Conservation (phyloP, 345 rosid genomes). For the Boechera retrofracta region DNA sequence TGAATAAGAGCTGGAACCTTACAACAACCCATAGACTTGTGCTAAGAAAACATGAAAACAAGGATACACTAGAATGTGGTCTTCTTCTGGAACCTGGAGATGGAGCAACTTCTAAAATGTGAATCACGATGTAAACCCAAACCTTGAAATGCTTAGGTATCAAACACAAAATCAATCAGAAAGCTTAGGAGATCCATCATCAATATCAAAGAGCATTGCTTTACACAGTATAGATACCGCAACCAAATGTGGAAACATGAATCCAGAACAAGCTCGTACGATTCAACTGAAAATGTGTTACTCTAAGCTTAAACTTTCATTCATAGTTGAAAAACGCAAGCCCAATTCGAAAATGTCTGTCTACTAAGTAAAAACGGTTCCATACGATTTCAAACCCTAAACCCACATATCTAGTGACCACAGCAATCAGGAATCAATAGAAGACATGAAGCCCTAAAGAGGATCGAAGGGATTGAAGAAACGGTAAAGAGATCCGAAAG, state of each 20-base stretch:
- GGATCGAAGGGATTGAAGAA: background rate
- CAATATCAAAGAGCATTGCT: background rate
- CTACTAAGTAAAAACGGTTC: background rate
- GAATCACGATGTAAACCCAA: background rate
- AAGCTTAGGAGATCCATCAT: slow-evolving; percentile 10
- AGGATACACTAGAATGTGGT: slow-evolving; percentile 5
- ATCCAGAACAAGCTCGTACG: no score
- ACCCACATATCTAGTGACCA: slow-evolving; percentile 1
- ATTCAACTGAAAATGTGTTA: no score
- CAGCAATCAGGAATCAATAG: background rate
- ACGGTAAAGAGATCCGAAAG: background rate
- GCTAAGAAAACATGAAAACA: slow-evolving; percentile 22
- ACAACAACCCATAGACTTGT: slow-evolving; percentile 43
- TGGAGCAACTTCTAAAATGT: slow-evolving; percentile 12
- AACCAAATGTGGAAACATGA: no score
- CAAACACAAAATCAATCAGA: background rate
- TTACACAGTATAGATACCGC: background rate
- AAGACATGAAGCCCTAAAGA: background rate
- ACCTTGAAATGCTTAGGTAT: slow-evolving; percentile 7
- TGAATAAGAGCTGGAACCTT: slow-evolving; percentile 46
- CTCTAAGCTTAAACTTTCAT: background rate
- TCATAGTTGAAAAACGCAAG: no score
- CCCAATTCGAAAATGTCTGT: background rate
- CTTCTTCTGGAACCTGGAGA: slow-evolving; percentile 23
- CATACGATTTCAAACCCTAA: background rate